Evolutionary conservation across 805 yeast genomes (phyloP).

Genomic region (Brettanomyces anomalus): DNA sequence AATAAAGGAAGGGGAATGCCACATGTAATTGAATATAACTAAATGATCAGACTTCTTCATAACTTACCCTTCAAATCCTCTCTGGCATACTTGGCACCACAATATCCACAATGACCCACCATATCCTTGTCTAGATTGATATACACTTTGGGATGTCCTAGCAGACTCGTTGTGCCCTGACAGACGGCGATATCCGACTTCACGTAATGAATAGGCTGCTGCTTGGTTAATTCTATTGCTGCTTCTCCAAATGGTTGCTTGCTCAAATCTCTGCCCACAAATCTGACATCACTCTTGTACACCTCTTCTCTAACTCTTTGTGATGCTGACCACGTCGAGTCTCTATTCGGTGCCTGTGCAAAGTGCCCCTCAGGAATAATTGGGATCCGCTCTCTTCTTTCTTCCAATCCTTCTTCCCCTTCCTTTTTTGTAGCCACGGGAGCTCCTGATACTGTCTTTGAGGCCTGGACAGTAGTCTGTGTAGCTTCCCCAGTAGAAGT

Average conservation of each 20-base stretch:
- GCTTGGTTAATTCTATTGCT: conserved; percentile 73
- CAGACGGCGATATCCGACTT: conserved; percentile 63
- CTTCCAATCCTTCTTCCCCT: background rate
- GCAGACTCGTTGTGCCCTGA: conserved; percentile 69
- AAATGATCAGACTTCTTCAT: conserved; percentile 3
- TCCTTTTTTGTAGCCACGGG: conserved; percentile 3
- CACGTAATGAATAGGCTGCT: conserved; percentile 61
- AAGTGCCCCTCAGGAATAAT: conserved; percentile 11
- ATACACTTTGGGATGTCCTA: conserved; percentile 78
- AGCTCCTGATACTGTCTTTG: conserved; percentile 1
- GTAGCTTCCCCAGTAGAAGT: conserved; percentile 10
- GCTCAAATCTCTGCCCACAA: conserved; percentile 59
- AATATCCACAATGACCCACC: conserved; percentile 69
- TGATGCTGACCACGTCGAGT: conserved; percentile 58
- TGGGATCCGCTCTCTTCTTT: background rate
- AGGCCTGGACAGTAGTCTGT: conserved; percentile 3
- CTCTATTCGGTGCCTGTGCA: conserved; percentile 69
- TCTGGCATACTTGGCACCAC: conserved; percentile 62
- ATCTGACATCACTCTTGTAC: conserved; percentile 48
- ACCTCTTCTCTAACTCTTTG: conserved; percentile 56
- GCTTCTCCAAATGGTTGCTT: conserved; percentile 74
- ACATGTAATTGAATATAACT: background rate
- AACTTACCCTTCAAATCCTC: conserved; percentile 33
- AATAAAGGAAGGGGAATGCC: conserved; percentile 4
- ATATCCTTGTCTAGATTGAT: conserved; percentile 74